Evolutionary conservation across 192 early-diverging fungal genomes (phyloP).

Genomic region (Coemansia javaensis): DNA sequence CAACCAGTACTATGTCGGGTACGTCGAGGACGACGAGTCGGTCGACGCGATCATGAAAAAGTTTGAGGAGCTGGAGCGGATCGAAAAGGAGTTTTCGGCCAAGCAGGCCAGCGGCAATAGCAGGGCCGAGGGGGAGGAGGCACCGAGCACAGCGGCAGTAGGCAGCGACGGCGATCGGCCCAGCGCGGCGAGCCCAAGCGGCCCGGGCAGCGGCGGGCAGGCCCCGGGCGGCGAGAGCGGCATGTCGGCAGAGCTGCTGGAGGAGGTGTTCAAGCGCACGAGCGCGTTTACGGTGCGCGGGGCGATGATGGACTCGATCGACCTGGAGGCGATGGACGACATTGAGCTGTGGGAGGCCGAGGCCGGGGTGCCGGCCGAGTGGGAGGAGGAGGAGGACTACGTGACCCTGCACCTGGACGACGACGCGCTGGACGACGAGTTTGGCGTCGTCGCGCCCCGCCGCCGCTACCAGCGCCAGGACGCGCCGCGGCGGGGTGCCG

Average conservation of each 20-base stretch:
- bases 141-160: constrained; percentile 6
- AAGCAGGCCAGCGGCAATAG: no score
- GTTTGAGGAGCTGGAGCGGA: constrained; percentile 90
- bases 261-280: constrained; percentile 87
- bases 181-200: no score
- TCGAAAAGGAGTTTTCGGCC: constrained; percentile 72
- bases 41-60: constrained; percentile 97
- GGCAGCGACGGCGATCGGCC: constrained; percentile 1
- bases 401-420: constrained; percentile 63
- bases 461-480: constrained; percentile 40
- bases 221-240: constrained; percentile 16
- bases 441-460: constrained; percentile 48
- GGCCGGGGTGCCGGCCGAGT: constrained; percentile 68
- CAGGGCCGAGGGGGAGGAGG: constrained; percentile 12
- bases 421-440: constrained; percentile 74
- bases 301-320: constrained; percentile 46
- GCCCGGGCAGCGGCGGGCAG: no score
- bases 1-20: constrained; percentile 82
- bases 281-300: constrained; percentile 71
- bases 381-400: constrained; percentile 72
- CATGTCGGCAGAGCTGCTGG: constrained; percentile 72
- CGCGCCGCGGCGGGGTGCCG: constrained; percentile 42
- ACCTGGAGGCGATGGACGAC: constrained; percentile 49
- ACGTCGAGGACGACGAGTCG: constrained; percentile 94
- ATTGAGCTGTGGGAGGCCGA: constrained; percentile 78